A percentile compares a stretch with the other conserved stretches of the same genome.
Evolutionary conservation across 169 alveolate genomes (phyloP).

Genomic region (Plasmodium coatneyi): DNA sequence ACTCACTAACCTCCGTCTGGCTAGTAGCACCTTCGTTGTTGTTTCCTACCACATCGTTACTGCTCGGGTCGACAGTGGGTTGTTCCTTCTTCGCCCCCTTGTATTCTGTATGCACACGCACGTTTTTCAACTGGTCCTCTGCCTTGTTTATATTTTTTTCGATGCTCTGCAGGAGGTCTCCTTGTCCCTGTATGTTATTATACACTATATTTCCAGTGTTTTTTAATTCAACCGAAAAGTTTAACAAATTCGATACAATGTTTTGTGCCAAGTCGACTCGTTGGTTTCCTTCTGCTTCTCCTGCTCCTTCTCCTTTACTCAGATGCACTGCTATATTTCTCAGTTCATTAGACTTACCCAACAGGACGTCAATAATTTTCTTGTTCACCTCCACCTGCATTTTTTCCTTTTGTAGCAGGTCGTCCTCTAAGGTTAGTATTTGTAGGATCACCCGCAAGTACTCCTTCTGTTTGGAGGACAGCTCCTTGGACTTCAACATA

Average conservation of each 20-base stretch:
- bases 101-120: slow-evolving; percentile 21
- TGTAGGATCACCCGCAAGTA: slow-evolving; percentile 21
- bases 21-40: neutral
- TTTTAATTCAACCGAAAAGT: slow-evolving; percentile 56
- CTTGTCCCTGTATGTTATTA: slow-evolving; percentile 73
- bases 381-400: slow-evolving; percentile 30
- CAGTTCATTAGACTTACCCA: slow-evolving; percentile 54
- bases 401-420: slow-evolving; percentile 45
- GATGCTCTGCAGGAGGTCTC: slow-evolving; percentile 30
- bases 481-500: neutral
- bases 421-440: slow-evolving; percentile 25
- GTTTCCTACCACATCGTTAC: neutral
- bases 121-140: neutral
- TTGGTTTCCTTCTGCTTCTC: slow-evolving; percentile 39
- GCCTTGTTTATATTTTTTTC: slow-evolving; percentile 33
- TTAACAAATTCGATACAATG: slow-evolving; percentile 52
- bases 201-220: slow-evolving; percentile 75
- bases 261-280: slow-evolving; percentile 69
- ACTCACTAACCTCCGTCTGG: neutral
- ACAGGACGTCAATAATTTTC: slow-evolving; percentile 15
- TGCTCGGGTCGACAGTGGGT: neutral
- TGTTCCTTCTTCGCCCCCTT: neutral
- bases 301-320: slow-evolving; percentile 35
- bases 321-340: slow-evolving; percentile 29
- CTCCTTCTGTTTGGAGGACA: slow-evolving; percentile 26